These are phyloP conservation scores for Trichoderma atrobrunneum DNA, from an alignment of 2,329 filamentous ascomycete genomes.

Conservation along the genomic window DNA sequence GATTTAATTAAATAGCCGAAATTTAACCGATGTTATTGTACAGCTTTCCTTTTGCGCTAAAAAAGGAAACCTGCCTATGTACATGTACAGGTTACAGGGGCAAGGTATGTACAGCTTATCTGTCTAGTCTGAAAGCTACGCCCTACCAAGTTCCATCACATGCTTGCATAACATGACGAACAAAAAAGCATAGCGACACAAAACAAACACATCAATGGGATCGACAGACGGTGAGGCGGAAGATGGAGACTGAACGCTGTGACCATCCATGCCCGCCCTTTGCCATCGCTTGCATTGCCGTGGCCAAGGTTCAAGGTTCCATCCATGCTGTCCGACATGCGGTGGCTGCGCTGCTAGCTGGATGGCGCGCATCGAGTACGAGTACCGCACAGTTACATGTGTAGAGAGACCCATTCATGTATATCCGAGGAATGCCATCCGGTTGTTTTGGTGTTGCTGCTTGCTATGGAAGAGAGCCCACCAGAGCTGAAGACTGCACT, in stretches of 20 bases:
- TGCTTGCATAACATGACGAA: neutral
- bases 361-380: neutral
- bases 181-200: neutral
- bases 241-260: neutral
- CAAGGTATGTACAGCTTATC: too few species aligned
- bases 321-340: neutral
- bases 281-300: neutral
- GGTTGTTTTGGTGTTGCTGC: neutral
- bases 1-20: too few species aligned
- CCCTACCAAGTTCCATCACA: neutral
- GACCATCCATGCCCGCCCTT: neutral
- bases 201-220: neutral
- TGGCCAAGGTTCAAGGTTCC: neutral
- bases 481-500: neutral
- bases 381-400: neutral
- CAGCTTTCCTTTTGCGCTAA: too few species aligned
- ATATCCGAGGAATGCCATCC: neutral
- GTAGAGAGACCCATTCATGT: neutral
- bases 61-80: too few species aligned
- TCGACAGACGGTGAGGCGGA: constrained; percentile 10
- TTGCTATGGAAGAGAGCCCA: neutral
- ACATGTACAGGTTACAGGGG: too few species aligned
- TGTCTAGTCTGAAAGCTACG: too few species aligned
- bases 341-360: neutral
- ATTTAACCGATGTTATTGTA: too few species aligned